phyloP scores from a whole-genome alignment of 495 filamentous ascomycete species.

The Cercophora newfieldiana region DNA sequence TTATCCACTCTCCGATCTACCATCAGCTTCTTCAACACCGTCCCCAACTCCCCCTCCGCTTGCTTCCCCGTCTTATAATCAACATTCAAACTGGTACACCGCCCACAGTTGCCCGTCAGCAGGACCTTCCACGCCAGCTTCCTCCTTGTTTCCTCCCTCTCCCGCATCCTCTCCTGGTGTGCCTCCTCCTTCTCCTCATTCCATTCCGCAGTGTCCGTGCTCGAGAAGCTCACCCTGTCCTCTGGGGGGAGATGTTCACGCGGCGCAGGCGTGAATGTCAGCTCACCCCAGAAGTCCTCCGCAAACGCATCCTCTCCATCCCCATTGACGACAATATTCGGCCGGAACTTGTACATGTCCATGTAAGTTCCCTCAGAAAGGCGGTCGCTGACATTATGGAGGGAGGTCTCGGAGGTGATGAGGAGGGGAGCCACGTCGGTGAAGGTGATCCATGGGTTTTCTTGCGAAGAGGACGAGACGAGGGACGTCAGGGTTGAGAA shows the following conservation, averaged over 20 bases:
- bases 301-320: constrained; percentile 62
- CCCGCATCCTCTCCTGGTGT: background rate
- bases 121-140: constrained; percentile 41
- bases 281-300: constrained; percentile 84
- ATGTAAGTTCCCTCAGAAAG: constrained; percentile 56
- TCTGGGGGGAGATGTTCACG: background rate
- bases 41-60: constrained; percentile 62
- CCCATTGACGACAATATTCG: constrained; percentile 75
- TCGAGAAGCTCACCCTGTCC: background rate
- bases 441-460: constrained; percentile 59
- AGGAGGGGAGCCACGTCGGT: constrained; percentile 78
- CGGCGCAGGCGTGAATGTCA: constrained; percentile 39
- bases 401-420: constrained; percentile 68
- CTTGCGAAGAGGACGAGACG: constrained; percentile 12
- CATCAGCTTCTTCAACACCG: constrained; percentile 73
- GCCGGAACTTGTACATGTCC: constrained; percentile 79
- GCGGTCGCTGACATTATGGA: constrained; percentile 63
- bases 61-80: constrained; percentile 74
- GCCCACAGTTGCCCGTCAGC: constrained; percentile 76
- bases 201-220: background rate
- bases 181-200: background rate
- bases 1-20: constrained; percentile 74
- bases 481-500: constrained; percentile 43
- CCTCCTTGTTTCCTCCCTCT: constrained; percentile 3
- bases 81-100: constrained; percentile 79